These are phyloP conservation scores for Gynandropsis gynandra DNA, from an alignment of 345 rosid genomes.

Conservation along the genomic window DNA sequence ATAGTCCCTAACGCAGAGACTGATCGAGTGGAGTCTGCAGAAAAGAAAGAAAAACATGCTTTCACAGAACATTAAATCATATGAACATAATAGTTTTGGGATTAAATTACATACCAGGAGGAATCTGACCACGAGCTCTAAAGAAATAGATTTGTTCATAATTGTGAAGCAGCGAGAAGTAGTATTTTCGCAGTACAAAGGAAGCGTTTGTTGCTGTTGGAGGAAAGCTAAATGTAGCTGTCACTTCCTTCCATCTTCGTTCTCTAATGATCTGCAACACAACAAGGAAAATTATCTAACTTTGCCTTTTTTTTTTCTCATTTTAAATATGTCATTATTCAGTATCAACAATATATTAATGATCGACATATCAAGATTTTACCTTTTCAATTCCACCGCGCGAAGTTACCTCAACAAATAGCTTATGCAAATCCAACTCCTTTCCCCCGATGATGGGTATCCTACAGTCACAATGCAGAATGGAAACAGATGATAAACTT, in stretches of 20 bases:
- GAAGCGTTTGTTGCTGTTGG: constrained; percentile 85
- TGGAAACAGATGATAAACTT: too few relatives aligned
- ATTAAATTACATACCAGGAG: constrained; percentile 23
- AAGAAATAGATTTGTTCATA: constrained; percentile 66
- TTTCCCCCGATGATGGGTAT: constrained; percentile 57
- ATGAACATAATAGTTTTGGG: neutral
- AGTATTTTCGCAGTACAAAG: constrained; percentile 69
- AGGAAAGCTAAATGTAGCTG: constrained; percentile 60
- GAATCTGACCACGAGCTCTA: constrained; percentile 33
- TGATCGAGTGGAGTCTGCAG: too few relatives aligned
- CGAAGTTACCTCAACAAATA: constrained; percentile 66
- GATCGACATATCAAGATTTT: neutral
- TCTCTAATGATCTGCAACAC: constrained; percentile 53
- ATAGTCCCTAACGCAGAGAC: too few relatives aligned
- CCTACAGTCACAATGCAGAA: constrained; percentile 30
- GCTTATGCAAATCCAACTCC: constrained; percentile 59
- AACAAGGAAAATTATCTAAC: neutral
- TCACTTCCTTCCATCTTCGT: constrained; percentile 91
- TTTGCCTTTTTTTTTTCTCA: too few relatives aligned
- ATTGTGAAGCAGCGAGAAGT: constrained; percentile 57
- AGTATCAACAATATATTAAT: too few relatives aligned
- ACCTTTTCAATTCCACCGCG: constrained; percentile 56
- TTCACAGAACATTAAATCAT: too few relatives aligned
- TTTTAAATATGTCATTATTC: too few relatives aligned
- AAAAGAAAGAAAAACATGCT: too few relatives aligned